Evolutionary conservation across 768 basidiomycete species (phyloP).

Genomic region (Lanmaoa rubissima): DNA sequence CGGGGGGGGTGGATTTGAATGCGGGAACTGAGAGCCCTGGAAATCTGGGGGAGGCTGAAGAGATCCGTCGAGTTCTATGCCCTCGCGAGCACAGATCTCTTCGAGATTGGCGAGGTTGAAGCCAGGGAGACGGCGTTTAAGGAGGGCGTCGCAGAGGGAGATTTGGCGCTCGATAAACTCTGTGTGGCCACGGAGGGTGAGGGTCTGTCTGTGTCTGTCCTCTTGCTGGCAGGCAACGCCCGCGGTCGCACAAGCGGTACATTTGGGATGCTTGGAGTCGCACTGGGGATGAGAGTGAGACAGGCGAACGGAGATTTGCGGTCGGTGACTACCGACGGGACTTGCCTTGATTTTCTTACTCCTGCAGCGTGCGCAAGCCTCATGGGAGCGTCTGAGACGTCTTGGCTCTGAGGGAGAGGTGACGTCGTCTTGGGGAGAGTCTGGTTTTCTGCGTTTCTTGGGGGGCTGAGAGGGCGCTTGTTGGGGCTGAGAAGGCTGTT

Average conservation of each 20-base stretch:
- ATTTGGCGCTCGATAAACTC: constrained; percentile 82
- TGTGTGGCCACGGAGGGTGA: constrained; percentile 81
- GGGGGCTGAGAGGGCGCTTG: constrained; percentile 35
- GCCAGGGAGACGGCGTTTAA: constrained; percentile 68
- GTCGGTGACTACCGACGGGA: constrained; percentile 70
- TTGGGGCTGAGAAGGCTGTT: constrained; percentile 30
- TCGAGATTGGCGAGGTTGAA: constrained; percentile 70
- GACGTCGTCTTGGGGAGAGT: constrained; percentile 54
- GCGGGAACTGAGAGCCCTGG: constrained; percentile 36
- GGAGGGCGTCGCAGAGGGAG: constrained; percentile 71
- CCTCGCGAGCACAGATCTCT: constrained; percentile 60
- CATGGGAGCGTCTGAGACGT: constrained; percentile 82
- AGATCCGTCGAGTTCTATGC: constrained; percentile 48
- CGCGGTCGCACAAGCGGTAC: constrained; percentile 80
- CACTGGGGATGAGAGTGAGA: constrained; percentile 55
- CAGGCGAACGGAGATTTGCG: constrained; percentile 72
- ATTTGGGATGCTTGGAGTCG: constrained; percentile 87
- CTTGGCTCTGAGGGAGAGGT: constrained; percentile 66
- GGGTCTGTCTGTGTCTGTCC: constrained; percentile 82
- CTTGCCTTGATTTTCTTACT: constrained; percentile 94
- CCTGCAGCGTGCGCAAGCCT: constrained; percentile 91
- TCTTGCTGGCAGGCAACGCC: constrained; percentile 83
- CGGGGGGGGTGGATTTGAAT: too few species aligned
- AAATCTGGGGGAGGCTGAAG: constrained; percentile 29
- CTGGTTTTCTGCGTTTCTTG: constrained; percentile 63